Percentiles rank a stretch among this genome's conserved stretches.
Evolutionary conservation across 2,329 filamentous ascomycete species (phyloP).

Genomic region (Colletotrichum sublineola): DNA sequence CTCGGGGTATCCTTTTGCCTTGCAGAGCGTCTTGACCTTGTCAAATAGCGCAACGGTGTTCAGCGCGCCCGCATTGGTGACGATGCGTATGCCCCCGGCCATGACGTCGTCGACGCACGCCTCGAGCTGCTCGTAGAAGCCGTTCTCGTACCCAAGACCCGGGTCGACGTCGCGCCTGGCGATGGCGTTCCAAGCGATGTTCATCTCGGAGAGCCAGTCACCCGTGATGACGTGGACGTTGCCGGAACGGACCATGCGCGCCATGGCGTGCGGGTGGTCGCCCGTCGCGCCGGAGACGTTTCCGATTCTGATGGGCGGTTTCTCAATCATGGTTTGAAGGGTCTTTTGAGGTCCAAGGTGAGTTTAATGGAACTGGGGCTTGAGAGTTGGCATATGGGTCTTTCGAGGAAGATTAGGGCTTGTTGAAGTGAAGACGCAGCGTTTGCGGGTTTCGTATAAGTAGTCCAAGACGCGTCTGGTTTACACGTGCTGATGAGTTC

Average conservation of each 20-base stretch:
- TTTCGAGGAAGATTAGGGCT: background rate
- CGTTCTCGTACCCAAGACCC: constrained; percentile 36
- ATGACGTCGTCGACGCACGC: constrained; percentile 55
- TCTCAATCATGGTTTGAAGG: constrained; percentile 46
- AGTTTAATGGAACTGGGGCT: no score
- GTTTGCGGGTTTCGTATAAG: background rate
- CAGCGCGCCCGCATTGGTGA: constrained; percentile 56
- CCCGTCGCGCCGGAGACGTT: constrained; percentile 50
- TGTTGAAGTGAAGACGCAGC: background rate
- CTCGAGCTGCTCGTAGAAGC: constrained; percentile 49
- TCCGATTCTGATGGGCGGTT: constrained; percentile 43
- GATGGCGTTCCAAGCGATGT: constrained; percentile 62
- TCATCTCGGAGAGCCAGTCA: constrained; percentile 61
- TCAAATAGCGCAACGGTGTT: constrained; percentile 52
- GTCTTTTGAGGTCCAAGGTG: background rate
- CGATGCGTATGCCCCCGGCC: constrained; percentile 51
- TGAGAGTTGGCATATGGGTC: background rate
- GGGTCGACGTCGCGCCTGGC: constrained; percentile 45
- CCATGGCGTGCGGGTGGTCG: constrained; percentile 52
- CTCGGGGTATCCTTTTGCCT: constrained; percentile 30
- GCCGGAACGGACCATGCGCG: constrained; percentile 49
- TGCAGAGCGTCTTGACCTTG: constrained; percentile 50
- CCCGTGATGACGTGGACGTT: constrained; percentile 54
- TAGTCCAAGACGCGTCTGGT: background rate
- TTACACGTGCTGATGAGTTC: background rate